Evolutionary conservation across 2,329 filamentous ascomycete genomes (phyloP).

Genomic region (Paecilomyces formosus): DNA sequence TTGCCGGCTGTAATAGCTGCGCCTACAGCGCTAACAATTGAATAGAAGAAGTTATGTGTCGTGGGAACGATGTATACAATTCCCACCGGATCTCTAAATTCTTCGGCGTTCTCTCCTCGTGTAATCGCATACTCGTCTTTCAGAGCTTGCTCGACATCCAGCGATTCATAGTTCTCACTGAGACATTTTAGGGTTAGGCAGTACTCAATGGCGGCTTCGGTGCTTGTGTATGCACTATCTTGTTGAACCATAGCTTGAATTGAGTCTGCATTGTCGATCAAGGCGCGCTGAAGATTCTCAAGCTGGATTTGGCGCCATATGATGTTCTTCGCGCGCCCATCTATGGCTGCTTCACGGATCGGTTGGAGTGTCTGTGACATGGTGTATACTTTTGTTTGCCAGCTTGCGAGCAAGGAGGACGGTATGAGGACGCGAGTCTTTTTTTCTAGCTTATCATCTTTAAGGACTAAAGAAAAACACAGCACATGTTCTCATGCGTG

Average conservation of each 20-base stretch:
- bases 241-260: slow-evolving; percentile 1
- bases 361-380: slow-evolving; percentile 3
- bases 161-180: slow-evolving; percentile 1
- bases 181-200: slow-evolving; percentile 1
- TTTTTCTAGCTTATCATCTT: too few species aligned
- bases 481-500: too few species aligned
- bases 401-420: too few species aligned
- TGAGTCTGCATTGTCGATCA: slow-evolving; percentile 1
- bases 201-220: slow-evolving; percentile 4
- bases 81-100: slow-evolving; percentile 6
- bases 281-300: slow-evolving; percentile 2
- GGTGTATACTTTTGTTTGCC: too few species aligned
- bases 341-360: slow-evolving; percentile 5
- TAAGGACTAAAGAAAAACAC: too few species aligned
- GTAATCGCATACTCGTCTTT: slow-evolving; percentile 2
- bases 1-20: slow-evolving; percentile 46
- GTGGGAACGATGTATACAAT: slow-evolving; percentile 42
- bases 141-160: slow-evolving; percentile 1
- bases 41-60: slow-evolving; percentile 44
- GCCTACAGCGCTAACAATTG: slow-evolving; percentile 35
- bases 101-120: background rate
- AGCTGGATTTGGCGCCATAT: slow-evolving; percentile 6
- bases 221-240: background rate
- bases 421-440: too few species aligned
- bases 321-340: slow-evolving; percentile 4